Conservation (phyloP, 352 stramenopile genomes). For the Phytophthora ohioensis region DNA sequence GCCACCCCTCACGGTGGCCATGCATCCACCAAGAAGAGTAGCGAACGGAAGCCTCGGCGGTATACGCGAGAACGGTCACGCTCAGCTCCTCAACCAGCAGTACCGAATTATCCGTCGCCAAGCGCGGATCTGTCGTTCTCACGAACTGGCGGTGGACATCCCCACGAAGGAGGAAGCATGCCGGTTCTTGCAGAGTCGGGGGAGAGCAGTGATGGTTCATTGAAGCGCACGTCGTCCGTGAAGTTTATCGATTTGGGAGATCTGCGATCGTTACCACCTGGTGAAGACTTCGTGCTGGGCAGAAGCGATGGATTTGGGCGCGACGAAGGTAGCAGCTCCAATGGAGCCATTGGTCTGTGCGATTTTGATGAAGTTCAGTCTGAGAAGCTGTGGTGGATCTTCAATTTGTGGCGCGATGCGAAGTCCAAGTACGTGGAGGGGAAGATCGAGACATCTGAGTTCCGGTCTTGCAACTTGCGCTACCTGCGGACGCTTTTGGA, state of each 20-base stretch:
- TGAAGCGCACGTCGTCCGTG: constrained; percentile 48
- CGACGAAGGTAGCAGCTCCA: constrained; percentile 62
- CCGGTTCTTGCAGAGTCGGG: constrained; percentile 27
- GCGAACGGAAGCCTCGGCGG: constrained; percentile 40
- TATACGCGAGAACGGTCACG: constrained; percentile 61
- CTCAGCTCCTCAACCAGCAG: constrained; percentile 62
- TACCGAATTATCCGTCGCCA: constrained; percentile 25
- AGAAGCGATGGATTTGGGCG: constrained; percentile 41
- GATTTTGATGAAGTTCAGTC: constrained; percentile 88
- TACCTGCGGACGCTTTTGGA: constrained; percentile 76
- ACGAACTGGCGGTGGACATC: constrained; percentile 17
- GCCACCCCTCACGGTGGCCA: constrained; percentile 7
- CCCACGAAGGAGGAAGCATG: constrained; percentile 32
- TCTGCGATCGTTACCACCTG: constrained; percentile 49
- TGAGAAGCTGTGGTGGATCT: constrained; percentile 86
- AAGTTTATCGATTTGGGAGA: constrained; percentile 75
- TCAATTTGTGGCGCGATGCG: constrained; percentile 72
- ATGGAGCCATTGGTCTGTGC: constrained; percentile 68
- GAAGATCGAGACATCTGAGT: constrained; percentile 75
- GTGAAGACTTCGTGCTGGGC: constrained; percentile 39
- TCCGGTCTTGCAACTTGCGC: constrained; percentile 75
- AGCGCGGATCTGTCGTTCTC: constrained; percentile 23
- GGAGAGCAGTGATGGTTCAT: constrained; percentile 20
- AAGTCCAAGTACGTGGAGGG: constrained; percentile 77
- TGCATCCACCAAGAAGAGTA: constrained; percentile 27